A percentile compares a stretch with the other conserved stretches of the same genome.
Evolutionary conservation across 192 early-diverging fungal genomes (phyloP).

Genomic region (Funneliformis geosporum): DNA sequence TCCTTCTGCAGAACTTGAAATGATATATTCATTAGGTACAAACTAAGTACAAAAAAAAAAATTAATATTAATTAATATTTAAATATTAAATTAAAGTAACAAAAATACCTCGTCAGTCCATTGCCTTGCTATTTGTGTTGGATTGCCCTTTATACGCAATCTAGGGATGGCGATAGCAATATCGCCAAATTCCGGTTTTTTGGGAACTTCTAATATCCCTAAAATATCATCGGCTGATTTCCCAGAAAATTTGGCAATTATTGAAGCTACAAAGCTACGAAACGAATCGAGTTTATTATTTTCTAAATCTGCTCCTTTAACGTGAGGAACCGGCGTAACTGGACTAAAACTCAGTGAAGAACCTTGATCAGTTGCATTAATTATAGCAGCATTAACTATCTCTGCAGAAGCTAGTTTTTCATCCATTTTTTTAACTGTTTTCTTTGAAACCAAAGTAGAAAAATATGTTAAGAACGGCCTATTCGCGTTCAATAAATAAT

Average conservation of each 20-base stretch:
- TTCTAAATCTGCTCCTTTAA: slow-evolving; percentile 49
- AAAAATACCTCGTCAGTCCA: slow-evolving; percentile 57
- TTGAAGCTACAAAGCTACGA: slow-evolving; percentile 61
- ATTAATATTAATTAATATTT: background rate
- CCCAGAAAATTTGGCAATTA: slow-evolving; percentile 56
- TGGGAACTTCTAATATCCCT: slow-evolving; percentile 62
- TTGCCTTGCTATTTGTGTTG: slow-evolving; percentile 60
- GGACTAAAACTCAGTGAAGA: background rate
- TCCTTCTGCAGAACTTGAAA: slow-evolving; percentile 54
- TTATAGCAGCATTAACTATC: too few relatives aligned
- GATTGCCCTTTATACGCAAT: slow-evolving; percentile 70
- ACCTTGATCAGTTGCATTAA: too few relatives aligned
- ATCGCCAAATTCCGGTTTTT: slow-evolving; percentile 63
- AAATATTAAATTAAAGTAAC: background rate
- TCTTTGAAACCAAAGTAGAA: too few relatives aligned
- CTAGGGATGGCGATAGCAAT: slow-evolving; percentile 71
- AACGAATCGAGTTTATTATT: slow-evolving; percentile 63
- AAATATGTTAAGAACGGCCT: background rate
- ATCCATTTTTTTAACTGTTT: too few relatives aligned
- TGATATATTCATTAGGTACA: slow-evolving; percentile 58
- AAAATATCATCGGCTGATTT: slow-evolving; percentile 49
- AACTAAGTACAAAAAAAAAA: slow-evolving; percentile 51
- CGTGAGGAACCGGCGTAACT: slow-evolving; percentile 23
- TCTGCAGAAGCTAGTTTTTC: too few relatives aligned
- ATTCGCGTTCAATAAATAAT: background rate